Conservation (phyloP, 1,284 basidiomycete species). For the Microbotryum intermedium region DNA sequence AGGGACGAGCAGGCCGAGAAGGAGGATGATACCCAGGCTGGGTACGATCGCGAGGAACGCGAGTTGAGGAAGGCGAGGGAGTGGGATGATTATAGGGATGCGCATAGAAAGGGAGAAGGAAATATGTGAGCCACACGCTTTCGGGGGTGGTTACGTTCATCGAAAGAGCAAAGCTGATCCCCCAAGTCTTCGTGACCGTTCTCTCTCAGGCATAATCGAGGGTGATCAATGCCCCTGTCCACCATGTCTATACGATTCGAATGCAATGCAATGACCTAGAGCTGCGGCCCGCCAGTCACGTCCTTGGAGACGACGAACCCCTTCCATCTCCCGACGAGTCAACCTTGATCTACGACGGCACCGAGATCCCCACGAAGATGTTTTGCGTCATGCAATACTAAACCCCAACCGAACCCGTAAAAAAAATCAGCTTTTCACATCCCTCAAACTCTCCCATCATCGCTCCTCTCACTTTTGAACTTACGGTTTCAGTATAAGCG, state of each 20-base stretch:
- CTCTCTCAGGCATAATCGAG: slow-evolving; percentile 8
- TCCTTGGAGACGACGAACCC: background rate
- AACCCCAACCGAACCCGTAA: background rate
- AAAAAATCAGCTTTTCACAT: background rate
- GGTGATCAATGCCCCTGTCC: slow-evolving; percentile 4
- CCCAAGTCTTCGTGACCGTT: background rate
- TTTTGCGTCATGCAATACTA: background rate
- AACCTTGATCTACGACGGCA: background rate
- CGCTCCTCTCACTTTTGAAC: background rate
- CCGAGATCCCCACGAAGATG: background rate
- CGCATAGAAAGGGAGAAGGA: slow-evolving; percentile 34
- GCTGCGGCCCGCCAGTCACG: background rate
- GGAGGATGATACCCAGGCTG: slow-evolving; percentile 30
- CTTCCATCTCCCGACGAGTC: background rate
- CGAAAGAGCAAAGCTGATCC: background rate
- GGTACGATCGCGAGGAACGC: slow-evolving; percentile 26
- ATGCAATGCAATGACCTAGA: background rate
- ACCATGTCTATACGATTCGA: background rate
- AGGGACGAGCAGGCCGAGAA: slow-evolving; percentile 20
- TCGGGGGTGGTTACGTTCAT: background rate
- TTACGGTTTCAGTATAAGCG: background rate
- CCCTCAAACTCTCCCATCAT: background rate
- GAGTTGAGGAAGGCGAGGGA: slow-evolving; percentile 24
- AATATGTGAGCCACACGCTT: slow-evolving; percentile 30
- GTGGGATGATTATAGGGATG: slow-evolving; percentile 32